Conservation (phyloP, 202 grass and related monocot species). For the Sporobolus alterniflorus region DNA sequence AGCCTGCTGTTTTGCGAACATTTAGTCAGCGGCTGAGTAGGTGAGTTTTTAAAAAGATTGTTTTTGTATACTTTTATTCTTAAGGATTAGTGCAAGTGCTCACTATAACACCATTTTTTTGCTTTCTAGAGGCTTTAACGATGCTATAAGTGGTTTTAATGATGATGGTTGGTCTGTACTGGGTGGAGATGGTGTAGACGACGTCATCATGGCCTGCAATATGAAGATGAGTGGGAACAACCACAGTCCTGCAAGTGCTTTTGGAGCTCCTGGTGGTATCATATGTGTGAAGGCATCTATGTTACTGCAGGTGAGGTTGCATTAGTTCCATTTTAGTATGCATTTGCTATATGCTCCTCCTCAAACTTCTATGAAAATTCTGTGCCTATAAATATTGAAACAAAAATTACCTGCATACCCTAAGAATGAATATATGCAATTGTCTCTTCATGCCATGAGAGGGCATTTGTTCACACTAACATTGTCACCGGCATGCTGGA, state of each 20-base stretch:
- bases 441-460: background rate
- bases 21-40: conserved; percentile 96
- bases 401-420: background rate
- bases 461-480: background rate
- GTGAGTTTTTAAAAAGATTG: conserved; percentile 46
- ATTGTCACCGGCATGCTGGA: too few species aligned
- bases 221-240: conserved; percentile 67
- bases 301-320: conserved; percentile 78
- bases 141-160: conserved; percentile 94
- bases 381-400: background rate
- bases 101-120: conserved; percentile 37
- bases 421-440: background rate
- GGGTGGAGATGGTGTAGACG: conserved; percentile 83
- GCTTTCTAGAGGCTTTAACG: conserved; percentile 86
- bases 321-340: conserved; percentile 14
- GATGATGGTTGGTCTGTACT: conserved; percentile 97
- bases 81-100: background rate
- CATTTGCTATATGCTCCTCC: background rate
- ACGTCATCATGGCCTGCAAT: conserved; percentile 82
- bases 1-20: conserved; percentile 88
- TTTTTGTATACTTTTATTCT: background rate
- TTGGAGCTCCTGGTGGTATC: conserved; percentile 74
- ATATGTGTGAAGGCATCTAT: conserved; percentile 98
- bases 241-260: conserved; percentile 53
- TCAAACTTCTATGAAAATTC: background rate